Base-by-base conservation (phyloP, 352 stramenopile genomes). In the Globisporangium paroecandrum region DNA sequence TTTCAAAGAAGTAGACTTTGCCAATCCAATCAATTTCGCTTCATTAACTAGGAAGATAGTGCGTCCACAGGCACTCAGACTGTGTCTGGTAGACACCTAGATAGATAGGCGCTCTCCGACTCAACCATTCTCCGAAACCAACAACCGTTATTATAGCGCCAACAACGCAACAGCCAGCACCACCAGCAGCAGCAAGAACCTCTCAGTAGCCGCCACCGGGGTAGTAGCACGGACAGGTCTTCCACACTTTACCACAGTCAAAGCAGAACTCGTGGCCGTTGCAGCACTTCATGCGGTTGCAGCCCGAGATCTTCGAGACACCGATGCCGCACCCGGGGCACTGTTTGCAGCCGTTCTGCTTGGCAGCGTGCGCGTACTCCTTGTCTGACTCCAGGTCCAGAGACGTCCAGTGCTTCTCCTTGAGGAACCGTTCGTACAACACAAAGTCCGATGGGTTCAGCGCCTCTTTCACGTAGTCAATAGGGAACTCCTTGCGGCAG, bases 251-350 rank as follows among this genome's bases (percentile, higher is more conserved):
- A 54, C 53, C 74, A 55, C 86, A 94, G 13, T 60, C 15, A 22
- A 72, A 90, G 69, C 86, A 94, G 54, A 94, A 94, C 27, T 83
- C 64, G 59, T 92, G 86, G 62, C 71, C 54, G 25, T 83, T 83
- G 58, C 74, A 68, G 64, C 86, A 94, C 24, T 20, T 69, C 67
- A 94, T 85, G 53, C 67, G 76, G 64, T 85, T 85, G 71, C 86
- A 94, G 25, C 86, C 86, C 8, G 2, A n/a, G 25, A 69, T 67
- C 32, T 71, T 77, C 29, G 82, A 71, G 32, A 94, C 83, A 7
- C 83, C 86, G 3, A 94, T 64, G 25, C 86, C 86, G 69, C 86
- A 94, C 29, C 75, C 73, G 56, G 86, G 86, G 66, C 86, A 94
- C 66, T 94, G 86, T 8, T 78, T 71, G 2, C 66, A 74, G 41